phyloP scores from a whole-genome alignment of 257 asterid genomes.

The Cynanchum wilfordii region DNA sequence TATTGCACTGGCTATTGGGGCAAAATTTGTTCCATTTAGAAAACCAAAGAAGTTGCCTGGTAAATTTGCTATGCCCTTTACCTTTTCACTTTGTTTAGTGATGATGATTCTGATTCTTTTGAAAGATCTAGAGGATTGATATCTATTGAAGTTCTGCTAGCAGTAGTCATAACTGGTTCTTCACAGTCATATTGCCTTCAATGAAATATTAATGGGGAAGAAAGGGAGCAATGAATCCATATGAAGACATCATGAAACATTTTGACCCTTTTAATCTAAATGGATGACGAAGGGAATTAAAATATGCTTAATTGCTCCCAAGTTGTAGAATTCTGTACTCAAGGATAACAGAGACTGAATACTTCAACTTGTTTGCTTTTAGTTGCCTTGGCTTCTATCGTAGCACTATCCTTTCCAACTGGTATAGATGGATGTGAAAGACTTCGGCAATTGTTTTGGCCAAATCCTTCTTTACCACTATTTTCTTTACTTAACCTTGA shows the following conservation, averaged over 20 bases:
- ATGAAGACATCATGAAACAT: neutral
- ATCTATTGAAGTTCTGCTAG: neutral
- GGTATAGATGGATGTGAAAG: neutral
- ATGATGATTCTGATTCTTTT: neutral
- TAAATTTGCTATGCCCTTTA: constrained; percentile 19
- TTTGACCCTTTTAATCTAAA: neutral
- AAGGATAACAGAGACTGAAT: neutral
- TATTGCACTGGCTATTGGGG: constrained; percentile 90
- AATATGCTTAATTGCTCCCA: neutral
- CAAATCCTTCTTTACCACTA: neutral
- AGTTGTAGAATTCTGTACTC: neutral
- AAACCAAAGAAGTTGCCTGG: constrained; percentile 93
- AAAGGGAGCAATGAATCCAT: neutral
- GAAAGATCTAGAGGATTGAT: neutral
- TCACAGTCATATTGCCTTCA: neutral
- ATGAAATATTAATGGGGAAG: neutral
- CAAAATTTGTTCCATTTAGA: constrained; percentile 90
- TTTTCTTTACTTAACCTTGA: neutral
- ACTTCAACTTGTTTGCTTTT: neutral
- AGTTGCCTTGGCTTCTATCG: neutral
- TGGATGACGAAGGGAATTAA: neutral
- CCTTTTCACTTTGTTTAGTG: constrained; percentile 10
- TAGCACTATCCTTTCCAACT: neutral
- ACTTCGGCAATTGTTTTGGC: neutral
- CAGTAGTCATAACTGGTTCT: neutral